Conservation (phyloP, 2,329 filamentous ascomycete genomes). For the Penicillium sp. region DNA sequence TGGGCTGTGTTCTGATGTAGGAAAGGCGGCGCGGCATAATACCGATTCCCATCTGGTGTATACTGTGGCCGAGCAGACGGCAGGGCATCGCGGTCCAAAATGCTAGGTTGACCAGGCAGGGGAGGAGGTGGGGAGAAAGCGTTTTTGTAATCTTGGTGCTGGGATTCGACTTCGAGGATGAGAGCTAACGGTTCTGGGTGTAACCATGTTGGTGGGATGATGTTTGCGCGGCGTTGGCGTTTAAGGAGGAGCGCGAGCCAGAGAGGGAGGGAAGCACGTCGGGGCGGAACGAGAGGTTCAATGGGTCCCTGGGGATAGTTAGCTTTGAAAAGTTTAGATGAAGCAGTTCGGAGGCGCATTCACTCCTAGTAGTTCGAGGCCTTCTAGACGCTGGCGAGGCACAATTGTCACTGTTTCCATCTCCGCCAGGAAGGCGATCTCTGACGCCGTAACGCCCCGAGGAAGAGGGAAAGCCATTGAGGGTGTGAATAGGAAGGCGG, state of each 20-base stretch:
- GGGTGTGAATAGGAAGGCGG: neutral
- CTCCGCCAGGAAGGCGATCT: constrained; percentile 90
- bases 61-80: constrained; percentile 24
- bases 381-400: constrained; percentile 80
- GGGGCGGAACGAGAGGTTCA: constrained; percentile 67
- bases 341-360: constrained; percentile 16
- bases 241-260: constrained; percentile 95
- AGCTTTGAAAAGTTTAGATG: neutral
- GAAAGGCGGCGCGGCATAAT: constrained; percentile 61
- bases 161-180: constrained; percentile 73
- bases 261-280: constrained; percentile 69
- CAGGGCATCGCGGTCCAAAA: constrained; percentile 19
- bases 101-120: constrained; percentile 43
- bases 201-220: constrained; percentile 83
- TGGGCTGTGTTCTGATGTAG: constrained; percentile 64
- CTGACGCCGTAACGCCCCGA: constrained; percentile 66
- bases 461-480: constrained; percentile 55
- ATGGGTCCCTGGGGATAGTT: constrained; percentile 58
- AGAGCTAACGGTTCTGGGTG: constrained; percentile 63
- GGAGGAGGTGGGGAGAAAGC: constrained; percentile 71
- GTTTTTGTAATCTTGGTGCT: constrained; percentile 50
- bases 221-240: constrained; percentile 86
- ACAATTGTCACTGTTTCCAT: constrained; percentile 94
- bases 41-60: constrained; percentile 35
- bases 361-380: constrained; percentile 76